Percentiles rank a stretch among this genome's conserved stretches.
Conservation (phyloP, 768 basidiomycete genomes). For the Boletus reticuloceps region DNA sequence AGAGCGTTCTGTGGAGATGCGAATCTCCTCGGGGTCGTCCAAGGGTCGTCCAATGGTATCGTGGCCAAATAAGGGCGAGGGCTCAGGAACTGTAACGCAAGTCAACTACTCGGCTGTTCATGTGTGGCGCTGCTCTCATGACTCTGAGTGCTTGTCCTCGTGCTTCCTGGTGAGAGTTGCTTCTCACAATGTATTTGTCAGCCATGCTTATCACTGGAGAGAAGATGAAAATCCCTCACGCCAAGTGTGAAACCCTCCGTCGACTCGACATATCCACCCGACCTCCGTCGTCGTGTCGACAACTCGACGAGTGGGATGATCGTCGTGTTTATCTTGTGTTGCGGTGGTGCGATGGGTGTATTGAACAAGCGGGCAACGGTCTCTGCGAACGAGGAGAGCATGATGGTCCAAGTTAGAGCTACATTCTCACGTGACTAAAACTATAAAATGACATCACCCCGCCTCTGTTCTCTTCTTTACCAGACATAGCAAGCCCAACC, state of each 20-base stretch:
- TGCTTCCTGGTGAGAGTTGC: conserved; percentile 5
- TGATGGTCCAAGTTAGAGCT: background rate
- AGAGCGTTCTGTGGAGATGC: no score
- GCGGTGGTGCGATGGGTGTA: conserved; percentile 21
- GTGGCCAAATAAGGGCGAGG: conserved; percentile 20
- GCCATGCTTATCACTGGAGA: background rate
- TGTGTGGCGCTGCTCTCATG: conserved; percentile 6
- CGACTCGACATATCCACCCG: background rate
- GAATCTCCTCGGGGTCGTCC: background rate
- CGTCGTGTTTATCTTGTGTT: background rate
- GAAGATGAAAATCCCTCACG: conserved; percentile 11
- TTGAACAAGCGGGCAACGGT: conserved; percentile 18
- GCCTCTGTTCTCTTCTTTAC: no score
- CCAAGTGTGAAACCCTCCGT: conserved; percentile 2
- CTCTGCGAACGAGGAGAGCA: conserved; percentile 15
- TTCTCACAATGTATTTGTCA: conserved; percentile 1
- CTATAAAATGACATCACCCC: conserved; percentile 8
- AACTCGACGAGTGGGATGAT: conserved; percentile 23
- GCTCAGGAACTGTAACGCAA: background rate
- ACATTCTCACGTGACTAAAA: conserved; percentile 11
- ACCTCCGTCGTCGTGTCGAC: background rate
- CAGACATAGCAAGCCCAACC: background rate
- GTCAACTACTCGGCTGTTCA: background rate
- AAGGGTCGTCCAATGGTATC: background rate
- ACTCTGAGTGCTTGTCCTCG: conserved; percentile 11